Base-by-base conservation (phyloP, 306 rosid genomes). In the Prunus mume region DNA sequence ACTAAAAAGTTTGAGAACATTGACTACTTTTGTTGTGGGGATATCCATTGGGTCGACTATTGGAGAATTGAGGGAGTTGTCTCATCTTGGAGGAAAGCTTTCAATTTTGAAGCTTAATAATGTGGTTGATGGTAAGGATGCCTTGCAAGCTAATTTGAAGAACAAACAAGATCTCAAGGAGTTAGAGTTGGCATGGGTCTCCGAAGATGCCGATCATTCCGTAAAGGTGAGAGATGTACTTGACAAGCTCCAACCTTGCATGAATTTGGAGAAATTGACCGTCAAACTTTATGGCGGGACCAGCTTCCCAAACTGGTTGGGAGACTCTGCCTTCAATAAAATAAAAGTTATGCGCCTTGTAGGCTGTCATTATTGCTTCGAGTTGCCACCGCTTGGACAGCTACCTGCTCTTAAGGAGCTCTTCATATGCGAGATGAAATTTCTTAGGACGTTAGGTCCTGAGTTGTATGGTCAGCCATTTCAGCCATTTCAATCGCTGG, bases 261-360 rank as follows among this genome's bases (percentile, higher is more conserved):
- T 57, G n/a, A 69, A 49, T 49, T 50, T 82, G 28, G 66, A 18
- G 66, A 0, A 66, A 1, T 14, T 74, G 9, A 4, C 10, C 5
- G 13, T 76, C 41, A 1, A 4, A 6, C 24, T 11, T 20, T 79
- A 65, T 24, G 76, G 63, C 2, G 49, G 70, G 11, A 20, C 10
- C 0, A 2, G 13, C 18, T 74, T 78, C 43, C 82, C 80, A 3
- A 3, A 61, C 3, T 82, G 86, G 86, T 0, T 83, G 19, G 49
- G 68, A 19, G 38, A 67, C 19, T 34, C 5, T 67, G 72, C 51
- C 5, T 46, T 71, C 34, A 7, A 50, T 63, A 70, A 69, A 41
- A 69, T 79, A 43, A 19, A 8, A 65, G 32, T 25, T 25, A 10
- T 66, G 38, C 20, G 47, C 1, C 68, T 73, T 3, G 46, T n/a